These are phyloP conservation scores for Xylaria sp. DNA, from an alignment of 2,329 filamentous ascomycete genomes.

Conservation along the genomic window DNA sequence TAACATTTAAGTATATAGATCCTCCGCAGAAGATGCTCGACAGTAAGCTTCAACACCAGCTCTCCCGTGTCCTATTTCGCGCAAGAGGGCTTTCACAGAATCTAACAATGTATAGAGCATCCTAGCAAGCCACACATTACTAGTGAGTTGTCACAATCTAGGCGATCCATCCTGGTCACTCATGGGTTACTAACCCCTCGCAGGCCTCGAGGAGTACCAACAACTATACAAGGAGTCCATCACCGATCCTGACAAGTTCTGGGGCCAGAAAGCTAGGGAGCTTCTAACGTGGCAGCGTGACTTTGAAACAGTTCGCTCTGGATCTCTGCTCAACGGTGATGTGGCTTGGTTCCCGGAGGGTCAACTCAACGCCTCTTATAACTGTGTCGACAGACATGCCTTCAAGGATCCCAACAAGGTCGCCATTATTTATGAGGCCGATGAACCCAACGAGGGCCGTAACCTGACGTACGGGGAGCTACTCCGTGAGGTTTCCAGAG, in stretches of 20 bases:
- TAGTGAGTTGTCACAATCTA: constrained; percentile 60
- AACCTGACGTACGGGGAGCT: constrained; percentile 94
- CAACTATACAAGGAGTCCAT: constrained; percentile 85
- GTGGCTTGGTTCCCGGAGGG: constrained; percentile 96
- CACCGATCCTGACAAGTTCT: constrained; percentile 88
- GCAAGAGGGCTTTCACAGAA: constrained; percentile 8
- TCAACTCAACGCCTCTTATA: constrained; percentile 93
- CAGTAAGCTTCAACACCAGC: constrained; percentile 60
- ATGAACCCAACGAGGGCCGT: constrained; percentile 87
- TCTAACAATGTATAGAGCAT: constrained; percentile 65
- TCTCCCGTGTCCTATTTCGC: constrained; percentile 3
- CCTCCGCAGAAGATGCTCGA: constrained; percentile 74
- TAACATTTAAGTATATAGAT: constrained; percentile 57
- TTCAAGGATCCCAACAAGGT: constrained; percentile 91
- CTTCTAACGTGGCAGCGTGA: constrained; percentile 90
- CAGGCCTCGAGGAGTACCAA: constrained; percentile 75
- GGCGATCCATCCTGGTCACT: background rate
- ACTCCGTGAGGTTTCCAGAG: constrained; percentile 87
- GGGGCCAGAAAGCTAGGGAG: constrained; percentile 86
- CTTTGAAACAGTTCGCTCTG: constrained; percentile 88
- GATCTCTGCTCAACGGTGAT: constrained; percentile 82
- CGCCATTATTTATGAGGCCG: constrained; percentile 98
- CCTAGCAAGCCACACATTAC: constrained; percentile 75
- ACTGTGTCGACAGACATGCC: constrained; percentile 97
- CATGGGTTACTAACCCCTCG: constrained; percentile 42